Evolutionary conservation across 805 yeast genomes (phyloP), one percentile per base, ranked within the genome.

Genomic region (Aciculoconidium aculeatum): DNA sequence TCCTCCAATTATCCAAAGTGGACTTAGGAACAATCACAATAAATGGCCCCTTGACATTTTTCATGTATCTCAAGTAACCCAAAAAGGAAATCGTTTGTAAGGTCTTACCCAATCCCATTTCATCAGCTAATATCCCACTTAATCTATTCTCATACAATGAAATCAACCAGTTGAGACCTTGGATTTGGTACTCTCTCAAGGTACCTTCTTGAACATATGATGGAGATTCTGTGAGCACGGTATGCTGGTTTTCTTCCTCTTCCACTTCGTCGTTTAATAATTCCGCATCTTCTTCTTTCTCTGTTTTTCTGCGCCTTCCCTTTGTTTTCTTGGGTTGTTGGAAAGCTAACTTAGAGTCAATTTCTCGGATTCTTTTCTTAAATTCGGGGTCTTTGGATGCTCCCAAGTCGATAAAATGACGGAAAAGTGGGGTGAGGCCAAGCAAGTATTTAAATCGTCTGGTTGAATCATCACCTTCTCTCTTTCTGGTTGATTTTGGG

Each of bases 51-150:
- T 80, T 81, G 10, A 88, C 72, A 16, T 76, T 72, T 44, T 77
- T 77, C 31, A 78, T 65, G 49, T 85, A 86, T 40, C 96, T 72
- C 36, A 92, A 58, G 51, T 83, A 86, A 0, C 96, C 97, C 27
- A 90, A 60, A 45, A 90, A 92, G 2, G 97, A 75, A 26, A 90
- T 86, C 0, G 97, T 90, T 58, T 90, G 98, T 33, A 92, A 63
- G 4, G 98, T 90, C 56, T 90, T 90, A 33, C 98, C 98, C 22
- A 90, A 67, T 3, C 98, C 98, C 98, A 92, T 90, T 54, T 90
- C 98, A 58, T 90, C 98, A 8, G 98, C 98, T 28, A 90, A 61
- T 25, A 90, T 92, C 12, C 98, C 98, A 7, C 94, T 81, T 24
- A 90, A 68, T 44, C 81, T 73, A 55, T 90, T 86, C 42, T 88